Conservation (phyloP, 2,329 filamentous ascomycete species). For the Aspergillus ibericus region DNA sequence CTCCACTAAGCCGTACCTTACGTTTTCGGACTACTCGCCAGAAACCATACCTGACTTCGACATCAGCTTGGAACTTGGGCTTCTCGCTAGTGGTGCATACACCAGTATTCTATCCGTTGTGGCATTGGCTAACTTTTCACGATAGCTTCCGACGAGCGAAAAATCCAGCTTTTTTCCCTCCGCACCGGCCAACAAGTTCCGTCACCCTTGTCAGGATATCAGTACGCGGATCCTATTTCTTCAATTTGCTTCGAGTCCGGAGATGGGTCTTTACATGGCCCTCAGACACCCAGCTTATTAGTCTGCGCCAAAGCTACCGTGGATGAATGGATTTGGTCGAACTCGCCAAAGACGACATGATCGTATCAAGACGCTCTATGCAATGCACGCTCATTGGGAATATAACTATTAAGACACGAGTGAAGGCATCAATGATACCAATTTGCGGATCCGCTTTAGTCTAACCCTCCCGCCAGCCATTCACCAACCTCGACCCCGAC, state of each 20-base stretch:
- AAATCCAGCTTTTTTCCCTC: constrained; percentile 41
- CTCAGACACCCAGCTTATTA: constrained; percentile 36
- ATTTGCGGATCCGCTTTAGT: constrained; percentile 22
- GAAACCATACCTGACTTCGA: constrained; percentile 35
- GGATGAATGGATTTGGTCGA: constrained; percentile 42
- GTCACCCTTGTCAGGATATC: constrained; percentile 28
- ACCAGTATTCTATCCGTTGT: background rate
- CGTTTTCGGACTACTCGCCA: constrained; percentile 34
- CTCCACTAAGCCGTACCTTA: constrained; percentile 37
- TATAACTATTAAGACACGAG: constrained; percentile 1
- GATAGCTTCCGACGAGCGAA: constrained; percentile 34
- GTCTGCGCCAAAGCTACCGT: constrained; percentile 33
- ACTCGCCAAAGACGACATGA: background rate
- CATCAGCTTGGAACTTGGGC: constrained; percentile 37
- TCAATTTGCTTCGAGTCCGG: constrained; percentile 37
- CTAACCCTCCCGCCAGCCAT: constrained; percentile 42
- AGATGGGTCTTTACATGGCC: constrained; percentile 22
- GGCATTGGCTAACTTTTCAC: background rate
- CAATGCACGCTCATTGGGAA: constrained; percentile 1
- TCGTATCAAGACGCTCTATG: background rate
- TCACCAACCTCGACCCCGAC: constrained; percentile 50
- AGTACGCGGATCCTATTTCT: constrained; percentile 27
- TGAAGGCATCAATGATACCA: constrained; percentile 2
- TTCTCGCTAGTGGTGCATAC: constrained; percentile 39
- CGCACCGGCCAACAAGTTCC: constrained; percentile 34